Conservation (phyloP, 306 rosid species). For the Cicer cuneatum region DNA sequence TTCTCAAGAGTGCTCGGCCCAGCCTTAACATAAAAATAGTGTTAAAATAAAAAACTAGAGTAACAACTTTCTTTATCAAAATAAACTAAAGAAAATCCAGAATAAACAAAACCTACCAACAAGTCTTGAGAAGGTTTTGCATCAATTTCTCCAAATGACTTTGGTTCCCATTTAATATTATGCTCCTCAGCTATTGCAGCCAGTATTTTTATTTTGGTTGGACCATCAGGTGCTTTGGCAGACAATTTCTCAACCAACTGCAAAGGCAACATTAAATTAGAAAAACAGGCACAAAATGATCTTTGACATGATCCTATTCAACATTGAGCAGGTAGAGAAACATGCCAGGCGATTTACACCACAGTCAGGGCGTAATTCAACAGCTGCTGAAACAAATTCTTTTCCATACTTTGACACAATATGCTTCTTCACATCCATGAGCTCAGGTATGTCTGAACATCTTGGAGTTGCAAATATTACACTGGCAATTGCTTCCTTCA, state of each 20-base stretch:
- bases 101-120: conserved; percentile 59
- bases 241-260: conserved; percentile 96
- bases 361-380: conserved; percentile 92
- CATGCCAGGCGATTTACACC: conserved; percentile 92
- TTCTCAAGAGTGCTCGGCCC: conserved; percentile 69
- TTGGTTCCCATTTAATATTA: conserved; percentile 89
- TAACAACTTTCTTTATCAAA: conserved; percentile 31
- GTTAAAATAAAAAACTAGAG: conserved; percentile 32
- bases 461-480: conserved; percentile 89
- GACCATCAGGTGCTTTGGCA: conserved; percentile 92
- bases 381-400: conserved; percentile 77
- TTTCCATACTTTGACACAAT: conserved; percentile 84
- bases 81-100: conserved; percentile 31
- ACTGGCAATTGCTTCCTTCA: conserved; percentile 94
- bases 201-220: conserved; percentile 74
- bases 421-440: conserved; percentile 77
- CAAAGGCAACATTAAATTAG: conserved; percentile 42
- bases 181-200: conserved; percentile 87
- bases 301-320: conserved; percentile 33
- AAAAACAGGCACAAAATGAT: conserved; percentile 31
- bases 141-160: conserved; percentile 66
- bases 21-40: conserved; percentile 52
- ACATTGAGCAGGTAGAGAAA: conserved; percentile 43
- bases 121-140: conserved; percentile 63
- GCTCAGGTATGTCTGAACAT: conserved; percentile 91